Percentiles rank a stretch among this genome's conserved stretches.
phyloP scores from a whole-genome alignment of 345 rosid species.

The Lagerstroemia speciosa region DNA sequence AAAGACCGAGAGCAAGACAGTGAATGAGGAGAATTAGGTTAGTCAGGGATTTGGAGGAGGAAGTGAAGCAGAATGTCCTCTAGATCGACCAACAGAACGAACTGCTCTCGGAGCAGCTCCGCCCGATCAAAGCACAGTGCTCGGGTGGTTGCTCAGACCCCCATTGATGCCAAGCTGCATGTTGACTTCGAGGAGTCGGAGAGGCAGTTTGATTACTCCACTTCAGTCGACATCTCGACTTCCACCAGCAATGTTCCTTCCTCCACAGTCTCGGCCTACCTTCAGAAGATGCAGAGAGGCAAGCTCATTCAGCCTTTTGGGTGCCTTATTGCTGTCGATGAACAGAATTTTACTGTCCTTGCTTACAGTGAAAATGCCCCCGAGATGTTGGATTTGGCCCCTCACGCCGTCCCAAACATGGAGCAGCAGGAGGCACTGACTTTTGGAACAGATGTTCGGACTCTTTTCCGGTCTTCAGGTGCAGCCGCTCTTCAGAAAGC shows the following conservation, averaged over 20 bases:
- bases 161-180: constrained; percentile 69
- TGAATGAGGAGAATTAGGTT: constrained; percentile 4
- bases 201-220: constrained; percentile 53
- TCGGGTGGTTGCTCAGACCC: constrained; percentile 49
- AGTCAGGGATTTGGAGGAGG: constrained; percentile 11
- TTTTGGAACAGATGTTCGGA: constrained; percentile 51
- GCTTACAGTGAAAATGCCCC: constrained; percentile 71
- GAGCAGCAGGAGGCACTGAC: constrained; percentile 57
- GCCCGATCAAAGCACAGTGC: constrained; percentile 38
- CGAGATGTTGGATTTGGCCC: constrained; percentile 63
- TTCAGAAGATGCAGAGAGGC: constrained; percentile 76
- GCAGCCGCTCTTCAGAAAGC: constrained; percentile 67
- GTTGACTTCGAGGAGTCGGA: constrained; percentile 55
- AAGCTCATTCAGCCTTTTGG: constrained; percentile 68
- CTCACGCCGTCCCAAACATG: constrained; percentile 66
- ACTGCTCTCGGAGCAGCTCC: constrained; percentile 45
- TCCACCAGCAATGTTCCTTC: constrained; percentile 55
- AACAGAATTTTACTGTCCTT: constrained; percentile 43
- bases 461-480: constrained; percentile 52
- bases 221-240: constrained; percentile 44
- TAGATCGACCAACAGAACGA: constrained; percentile 32
- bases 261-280: constrained; percentile 53
- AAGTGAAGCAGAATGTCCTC: constrained; percentile 38
- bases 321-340: constrained; percentile 66
- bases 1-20: constrained; percentile 1